Evolutionary conservation across 306 rosid genomes (phyloP), one percentile per base, ranked within the genome.

Genomic region (Sindora glabra): DNA sequence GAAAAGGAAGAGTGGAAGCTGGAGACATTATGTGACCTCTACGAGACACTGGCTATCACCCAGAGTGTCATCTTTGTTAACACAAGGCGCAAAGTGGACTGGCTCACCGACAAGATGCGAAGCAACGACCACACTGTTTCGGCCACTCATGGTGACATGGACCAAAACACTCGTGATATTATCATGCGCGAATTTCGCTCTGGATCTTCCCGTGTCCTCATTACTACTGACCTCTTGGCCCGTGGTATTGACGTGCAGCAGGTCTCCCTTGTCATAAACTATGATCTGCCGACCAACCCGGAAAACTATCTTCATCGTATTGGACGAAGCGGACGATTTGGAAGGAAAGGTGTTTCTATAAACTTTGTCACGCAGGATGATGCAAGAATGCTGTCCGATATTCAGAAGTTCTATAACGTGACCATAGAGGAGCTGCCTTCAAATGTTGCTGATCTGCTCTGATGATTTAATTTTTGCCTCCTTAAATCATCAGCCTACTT

Each of bases 121-220:
- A 69, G 94, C 83, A 86, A 77, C 5, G 96, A 88, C 54, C 94
- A 89, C 83, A 92, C 96, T 0, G 99, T 92, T 47, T 92, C 95
- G 3, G 96, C 99, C 59, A 92, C 96, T 60, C 99, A 88, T 3
- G 99, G 99, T 65, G 99, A 92, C 81, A 88, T 88, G 96, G 98
- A 92, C 78, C 98, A 88, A 72, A 88, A 92, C 76, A 82, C 96
- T 4, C 77, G 94, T 3, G 98, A 92, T 15, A 92, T 89, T 9
- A 92, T 88, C 52, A 92, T 92, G 99, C 88, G 96, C 0, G 98
- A 92, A 33, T 92, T 92, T 68, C 86, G 95, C 11, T 92, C 98
- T 2, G 98, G 98, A 25, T 88, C 98, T 8, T 92, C 96, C 14
- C 86, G 96, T 42, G 96, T 92, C 36, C 96, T 88, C 68, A 86